A percentile compares a stretch with the other conserved stretches of the same genome.
Evolutionary conservation across 2,329 filamentous ascomycete genomes (phyloP).

Genomic region (Claviceps sp.): DNA sequence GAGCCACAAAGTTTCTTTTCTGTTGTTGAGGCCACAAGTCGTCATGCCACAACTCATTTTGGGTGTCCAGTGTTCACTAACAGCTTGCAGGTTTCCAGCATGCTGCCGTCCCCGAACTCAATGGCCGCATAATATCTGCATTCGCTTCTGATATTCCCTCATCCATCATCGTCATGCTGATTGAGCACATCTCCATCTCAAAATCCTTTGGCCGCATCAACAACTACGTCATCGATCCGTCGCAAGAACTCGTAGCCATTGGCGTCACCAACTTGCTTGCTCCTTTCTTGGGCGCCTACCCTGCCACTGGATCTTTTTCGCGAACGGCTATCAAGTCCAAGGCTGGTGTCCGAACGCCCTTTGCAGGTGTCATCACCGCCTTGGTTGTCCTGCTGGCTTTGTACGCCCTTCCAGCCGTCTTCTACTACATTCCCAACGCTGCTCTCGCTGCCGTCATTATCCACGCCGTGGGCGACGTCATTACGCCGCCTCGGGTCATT

Average conservation of each 20-base stretch:
- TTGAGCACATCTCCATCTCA: slow-evolving; percentile 72
- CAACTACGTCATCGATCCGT: slow-evolving; percentile 70
- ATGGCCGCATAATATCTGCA: slow-evolving; percentile 43
- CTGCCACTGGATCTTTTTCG: slow-evolving; percentile 81
- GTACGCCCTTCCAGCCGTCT: slow-evolving; percentile 69
- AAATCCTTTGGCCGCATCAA: slow-evolving; percentile 73
- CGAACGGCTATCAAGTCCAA: slow-evolving; percentile 92
- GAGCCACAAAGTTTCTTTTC: too few species aligned
- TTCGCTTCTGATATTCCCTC: slow-evolving; percentile 57
- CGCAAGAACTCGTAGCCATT: slow-evolving; percentile 67
- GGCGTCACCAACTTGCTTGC: slow-evolving; percentile 62
- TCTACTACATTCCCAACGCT: slow-evolving; percentile 77
- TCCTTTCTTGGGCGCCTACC: slow-evolving; percentile 70
- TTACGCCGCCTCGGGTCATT: slow-evolving; percentile 69
- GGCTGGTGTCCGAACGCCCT: slow-evolving; percentile 74
- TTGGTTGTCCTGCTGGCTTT: slow-evolving; percentile 70
- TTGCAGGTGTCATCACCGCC: slow-evolving; percentile 76
- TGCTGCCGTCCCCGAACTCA: slow-evolving; percentile 51
- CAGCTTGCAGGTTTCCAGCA: slow-evolving; percentile 47
- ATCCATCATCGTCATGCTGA: slow-evolving; percentile 63
- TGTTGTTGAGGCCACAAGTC: too few species aligned
- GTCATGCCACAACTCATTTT: too few species aligned
- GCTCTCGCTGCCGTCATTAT: slow-evolving; percentile 75
- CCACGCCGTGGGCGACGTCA: slow-evolving; percentile 75
- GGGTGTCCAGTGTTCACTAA: not conserved